Conservation (phyloP, 352 stramenopile genomes). For the Globisporangium paroecandrum region DNA sequence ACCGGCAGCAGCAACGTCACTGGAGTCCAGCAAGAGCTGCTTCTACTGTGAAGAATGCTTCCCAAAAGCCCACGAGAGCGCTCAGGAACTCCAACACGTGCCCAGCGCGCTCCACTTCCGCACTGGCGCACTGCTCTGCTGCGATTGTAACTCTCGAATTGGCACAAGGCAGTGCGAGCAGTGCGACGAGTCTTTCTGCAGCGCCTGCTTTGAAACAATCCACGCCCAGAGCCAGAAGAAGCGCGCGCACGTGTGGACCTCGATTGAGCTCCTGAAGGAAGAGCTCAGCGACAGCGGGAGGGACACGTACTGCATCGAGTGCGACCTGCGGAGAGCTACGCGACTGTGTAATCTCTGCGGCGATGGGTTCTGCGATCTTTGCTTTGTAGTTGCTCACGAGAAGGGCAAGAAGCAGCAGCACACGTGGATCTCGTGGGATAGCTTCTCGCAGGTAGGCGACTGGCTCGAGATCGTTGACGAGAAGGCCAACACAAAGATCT, state of each 20-base stretch:
- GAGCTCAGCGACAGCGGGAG: slow-evolving; percentile 33
- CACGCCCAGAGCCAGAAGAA: slow-evolving; percentile 32
- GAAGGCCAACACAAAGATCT: slow-evolving; percentile 39
- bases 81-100: slow-evolving; percentile 37
- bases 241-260: slow-evolving; percentile 33
- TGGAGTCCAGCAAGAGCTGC: slow-evolving; percentile 16
- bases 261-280: slow-evolving; percentile 56
- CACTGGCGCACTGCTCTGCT: slow-evolving; percentile 44
- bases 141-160: slow-evolving; percentile 43
- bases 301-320: slow-evolving; percentile 71
- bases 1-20: not conserved
- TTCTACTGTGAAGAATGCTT: slow-evolving; percentile 78
- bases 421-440: slow-evolving; percentile 55
- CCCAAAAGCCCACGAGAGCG: slow-evolving; percentile 38
- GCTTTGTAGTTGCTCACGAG: slow-evolving; percentile 43
- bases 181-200: slow-evolving; percentile 67
- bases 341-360: slow-evolving; percentile 75
- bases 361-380: slow-evolving; percentile 68
- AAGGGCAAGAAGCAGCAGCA: slow-evolving; percentile 64
- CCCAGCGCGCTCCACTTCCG: slow-evolving; percentile 48
- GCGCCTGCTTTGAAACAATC: slow-evolving; percentile 40
- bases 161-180: slow-evolving; percentile 45
- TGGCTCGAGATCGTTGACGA: slow-evolving; percentile 75
- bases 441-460: slow-evolving; percentile 50
- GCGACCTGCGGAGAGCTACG: slow-evolving; percentile 40